Evolutionary conservation across 371 early-diverging fungal genomes (phyloP).

Genomic region (Mucor sp.): DNA sequence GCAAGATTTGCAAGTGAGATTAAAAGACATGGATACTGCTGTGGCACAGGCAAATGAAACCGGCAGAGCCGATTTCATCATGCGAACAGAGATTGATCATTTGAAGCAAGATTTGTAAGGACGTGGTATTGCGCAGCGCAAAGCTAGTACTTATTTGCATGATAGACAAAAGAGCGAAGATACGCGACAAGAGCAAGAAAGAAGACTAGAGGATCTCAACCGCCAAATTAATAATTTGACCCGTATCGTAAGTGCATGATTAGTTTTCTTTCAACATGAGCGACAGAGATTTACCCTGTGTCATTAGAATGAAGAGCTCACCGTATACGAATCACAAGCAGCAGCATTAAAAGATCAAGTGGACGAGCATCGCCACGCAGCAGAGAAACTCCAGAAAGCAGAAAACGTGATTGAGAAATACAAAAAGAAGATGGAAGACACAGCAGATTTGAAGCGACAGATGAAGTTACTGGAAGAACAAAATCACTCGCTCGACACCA

Average conservation of each 20-base stretch:
- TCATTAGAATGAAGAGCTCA: slow-evolving; percentile 56
- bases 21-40: slow-evolving; percentile 72
- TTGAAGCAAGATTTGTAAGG: slow-evolving; percentile 80
- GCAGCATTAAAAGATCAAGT: slow-evolving; percentile 81
- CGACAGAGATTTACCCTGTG: background rate
- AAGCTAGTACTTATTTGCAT: background rate
- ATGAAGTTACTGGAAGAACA: slow-evolving; percentile 85
- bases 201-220: slow-evolving; percentile 59
- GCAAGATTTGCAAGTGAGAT: slow-evolving; percentile 62
- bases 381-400: slow-evolving; percentile 87
- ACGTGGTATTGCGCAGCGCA: background rate
- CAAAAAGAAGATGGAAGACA: slow-evolving; percentile 91
- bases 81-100: slow-evolving; percentile 86
- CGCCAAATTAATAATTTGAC: slow-evolving; percentile 66
- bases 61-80: slow-evolving; percentile 82
- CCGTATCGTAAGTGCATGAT: slow-evolving; percentile 49
- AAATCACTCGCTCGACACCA: slow-evolving; percentile 65
- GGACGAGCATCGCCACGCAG: slow-evolving; percentile 86
- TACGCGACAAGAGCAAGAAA: slow-evolving; percentile 74
- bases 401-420: slow-evolving; percentile 95
- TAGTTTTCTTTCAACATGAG: background rate
- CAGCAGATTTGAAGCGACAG: slow-evolving; percentile 75
- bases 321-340: slow-evolving; percentile 67
- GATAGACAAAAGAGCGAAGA: slow-evolving; percentile 77
- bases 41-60: slow-evolving; percentile 72